These are phyloP conservation scores for Zizania palustris DNA, from an alignment of 202 grass and related monocot species.

Conservation along the genomic window DNA sequence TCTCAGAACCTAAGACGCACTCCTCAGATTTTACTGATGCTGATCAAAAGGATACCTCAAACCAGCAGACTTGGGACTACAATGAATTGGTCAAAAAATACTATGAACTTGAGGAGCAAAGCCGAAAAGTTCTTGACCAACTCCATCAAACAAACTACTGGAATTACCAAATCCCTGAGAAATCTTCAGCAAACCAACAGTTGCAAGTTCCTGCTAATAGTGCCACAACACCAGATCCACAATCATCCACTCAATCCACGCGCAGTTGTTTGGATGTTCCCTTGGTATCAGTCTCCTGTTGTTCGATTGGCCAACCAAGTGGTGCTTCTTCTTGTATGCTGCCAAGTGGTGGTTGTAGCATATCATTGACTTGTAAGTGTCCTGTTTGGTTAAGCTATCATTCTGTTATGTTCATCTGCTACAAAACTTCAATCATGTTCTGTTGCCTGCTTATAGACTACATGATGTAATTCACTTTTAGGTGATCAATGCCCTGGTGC, in stretches of 20 bases:
- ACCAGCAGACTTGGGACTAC: slow-evolving; percentile 48
- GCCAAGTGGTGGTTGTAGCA: slow-evolving; percentile 42
- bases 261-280: slow-evolving; percentile 56
- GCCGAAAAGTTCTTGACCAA: slow-evolving; percentile 73
- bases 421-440: not conserved
- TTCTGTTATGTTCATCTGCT: slow-evolving; percentile 25
- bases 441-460: slow-evolving; percentile 22
- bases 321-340: slow-evolving; percentile 43
- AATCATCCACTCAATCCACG: slow-evolving; percentile 48
- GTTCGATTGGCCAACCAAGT: slow-evolving; percentile 44
- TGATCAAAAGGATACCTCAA: slow-evolving; percentile 45
- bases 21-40: slow-evolving; percentile 31
- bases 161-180: slow-evolving; percentile 50
- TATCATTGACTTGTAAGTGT: slow-evolving; percentile 51
- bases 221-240: slow-evolving; percentile 46
- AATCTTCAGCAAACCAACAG: slow-evolving; percentile 52
- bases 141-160: slow-evolving; percentile 68
- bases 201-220: slow-evolving; percentile 47
- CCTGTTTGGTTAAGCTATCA: not conserved
- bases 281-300: slow-evolving; percentile 56
- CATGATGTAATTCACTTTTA: slow-evolving; percentile 44
- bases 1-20: slow-evolving; percentile 31
- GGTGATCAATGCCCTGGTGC: slow-evolving; percentile 68
- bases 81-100: slow-evolving; percentile 72
- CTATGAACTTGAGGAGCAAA: slow-evolving; percentile 80